Conservation (phyloP, 1,284 basidiomycete species). For the Meira miltonrushii region DNA sequence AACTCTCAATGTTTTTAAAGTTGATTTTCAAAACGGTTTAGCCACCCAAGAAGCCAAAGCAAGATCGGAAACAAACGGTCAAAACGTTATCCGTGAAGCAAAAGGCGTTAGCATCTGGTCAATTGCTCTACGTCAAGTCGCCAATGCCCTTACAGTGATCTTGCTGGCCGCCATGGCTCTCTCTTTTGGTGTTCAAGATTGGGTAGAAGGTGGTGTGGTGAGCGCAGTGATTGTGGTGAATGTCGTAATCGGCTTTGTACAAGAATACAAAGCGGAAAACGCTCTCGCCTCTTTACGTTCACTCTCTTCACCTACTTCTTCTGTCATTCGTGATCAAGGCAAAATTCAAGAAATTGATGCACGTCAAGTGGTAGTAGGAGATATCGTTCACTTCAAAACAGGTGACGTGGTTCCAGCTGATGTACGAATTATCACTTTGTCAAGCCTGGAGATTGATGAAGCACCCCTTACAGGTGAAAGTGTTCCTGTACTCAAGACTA, state of each 20-base stretch:
- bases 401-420: constrained; percentile 44
- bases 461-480: constrained; percentile 44
- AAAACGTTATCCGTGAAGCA: constrained; percentile 36
- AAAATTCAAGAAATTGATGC: constrained; percentile 22
- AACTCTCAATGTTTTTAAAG: constrained; percentile 25
- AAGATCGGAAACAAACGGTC: constrained; percentile 25
- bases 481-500: constrained; percentile 38
- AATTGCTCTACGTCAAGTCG: constrained; percentile 43
- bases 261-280: constrained; percentile 45
- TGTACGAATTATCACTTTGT: constrained; percentile 31
- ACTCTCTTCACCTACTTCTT: constrained; percentile 38
- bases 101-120: constrained; percentile 33
- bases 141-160: constrained; percentile 42
- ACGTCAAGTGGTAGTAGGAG: constrained; percentile 53
- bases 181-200: constrained; percentile 23
- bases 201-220: constrained; percentile 25
- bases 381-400: constrained; percentile 56
- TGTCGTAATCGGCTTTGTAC: constrained; percentile 41
- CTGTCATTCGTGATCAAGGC: constrained; percentile 27
- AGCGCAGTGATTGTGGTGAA: constrained; percentile 34
- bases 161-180: constrained; percentile 22
- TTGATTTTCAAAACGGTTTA: constrained; percentile 29
- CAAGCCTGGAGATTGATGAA: constrained; percentile 45
- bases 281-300: constrained; percentile 43
- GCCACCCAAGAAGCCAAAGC: constrained; percentile 21